These are phyloP conservation scores for Rhizopogon vesiculosus DNA, from an alignment of 768 basidiomycete species.

Conservation along the genomic window DNA sequence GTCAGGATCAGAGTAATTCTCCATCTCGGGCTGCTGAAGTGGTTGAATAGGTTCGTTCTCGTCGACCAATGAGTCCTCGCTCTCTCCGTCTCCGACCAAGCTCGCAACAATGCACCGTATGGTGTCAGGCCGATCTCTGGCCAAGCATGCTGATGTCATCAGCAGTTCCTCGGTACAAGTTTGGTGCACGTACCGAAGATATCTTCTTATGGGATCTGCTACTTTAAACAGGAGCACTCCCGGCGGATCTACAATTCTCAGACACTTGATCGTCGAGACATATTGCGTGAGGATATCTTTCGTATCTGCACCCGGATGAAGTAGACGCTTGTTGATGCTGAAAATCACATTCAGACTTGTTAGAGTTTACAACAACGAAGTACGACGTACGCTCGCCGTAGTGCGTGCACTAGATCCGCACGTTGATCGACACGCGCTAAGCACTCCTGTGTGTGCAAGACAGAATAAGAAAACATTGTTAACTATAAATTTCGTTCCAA, in stretches of 20 bases:
- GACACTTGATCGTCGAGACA: conserved; percentile 85
- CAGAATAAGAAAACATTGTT: not conserved
- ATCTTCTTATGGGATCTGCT: conserved; percentile 86
- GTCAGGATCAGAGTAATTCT: conserved; percentile 86
- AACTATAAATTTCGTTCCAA: conserved; percentile 20
- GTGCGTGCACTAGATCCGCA: conserved; percentile 62
- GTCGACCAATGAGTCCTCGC: conserved; percentile 77
- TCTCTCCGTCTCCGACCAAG: conserved; percentile 81
- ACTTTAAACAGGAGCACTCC: conserved; percentile 93
- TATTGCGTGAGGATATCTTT: conserved; percentile 87
- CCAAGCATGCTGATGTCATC: not conserved
- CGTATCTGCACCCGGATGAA: conserved; percentile 96
- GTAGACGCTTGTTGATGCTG: conserved; percentile 81
- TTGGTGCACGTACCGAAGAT: conserved; percentile 60
- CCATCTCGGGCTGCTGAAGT: conserved; percentile 67
- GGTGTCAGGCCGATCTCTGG: conserved; percentile 83
- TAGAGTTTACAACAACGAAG: not conserved
- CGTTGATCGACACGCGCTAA: conserved; percentile 79
- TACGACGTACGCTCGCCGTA: conserved; percentile 67
- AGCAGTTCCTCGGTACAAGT: not conserved
- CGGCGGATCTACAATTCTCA: conserved; percentile 87
- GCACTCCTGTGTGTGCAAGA: conserved; percentile 50
- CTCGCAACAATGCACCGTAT: conserved; percentile 91
- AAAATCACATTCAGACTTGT: conserved; percentile 1
- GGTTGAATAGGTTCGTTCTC: conserved; percentile 80